These are phyloP conservation scores for Blastobotrys robertii DNA, from an alignment of 805 yeast genomes.

Conservation along the genomic window DNA sequence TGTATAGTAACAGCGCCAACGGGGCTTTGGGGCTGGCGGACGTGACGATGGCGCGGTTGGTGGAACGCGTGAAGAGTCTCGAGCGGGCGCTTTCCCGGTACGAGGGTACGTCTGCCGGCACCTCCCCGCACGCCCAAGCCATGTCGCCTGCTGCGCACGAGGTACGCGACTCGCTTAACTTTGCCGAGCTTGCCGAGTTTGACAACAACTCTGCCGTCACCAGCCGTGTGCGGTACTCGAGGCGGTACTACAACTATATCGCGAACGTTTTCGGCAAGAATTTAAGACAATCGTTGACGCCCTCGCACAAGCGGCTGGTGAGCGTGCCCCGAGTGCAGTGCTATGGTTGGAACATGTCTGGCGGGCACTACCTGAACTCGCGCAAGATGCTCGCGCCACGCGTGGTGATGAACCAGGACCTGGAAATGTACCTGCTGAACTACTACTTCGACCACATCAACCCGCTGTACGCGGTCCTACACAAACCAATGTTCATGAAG, in stretches of 20 bases:
- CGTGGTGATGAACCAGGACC: constrained; percentile 8
- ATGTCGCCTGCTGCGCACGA: no score
- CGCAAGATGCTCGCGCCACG: constrained; percentile 21
- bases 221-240: constrained; percentile 8
- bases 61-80: no score
- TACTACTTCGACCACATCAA: constrained; percentile 42
- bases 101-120: no score
- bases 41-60: no score
- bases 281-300: constrained; percentile 10
- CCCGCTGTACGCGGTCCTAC: constrained; percentile 43
- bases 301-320: constrained; percentile 18
- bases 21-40: no score
- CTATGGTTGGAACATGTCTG: constrained; percentile 61
- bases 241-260: constrained; percentile 11
- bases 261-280: constrained; percentile 14
- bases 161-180: no score
- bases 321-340: constrained; percentile 47
- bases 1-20: no score
- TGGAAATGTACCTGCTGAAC: constrained; percentile 24
- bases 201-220: no score
- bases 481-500: constrained; percentile 43
- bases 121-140: no score
- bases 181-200: constrained; percentile 4
- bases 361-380: constrained; percentile 38
- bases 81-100: no score